These are phyloP conservation scores for Solanum aculeatissimum DNA, from an alignment of 305 asterid genomes.

Conservation along the genomic window DNA sequence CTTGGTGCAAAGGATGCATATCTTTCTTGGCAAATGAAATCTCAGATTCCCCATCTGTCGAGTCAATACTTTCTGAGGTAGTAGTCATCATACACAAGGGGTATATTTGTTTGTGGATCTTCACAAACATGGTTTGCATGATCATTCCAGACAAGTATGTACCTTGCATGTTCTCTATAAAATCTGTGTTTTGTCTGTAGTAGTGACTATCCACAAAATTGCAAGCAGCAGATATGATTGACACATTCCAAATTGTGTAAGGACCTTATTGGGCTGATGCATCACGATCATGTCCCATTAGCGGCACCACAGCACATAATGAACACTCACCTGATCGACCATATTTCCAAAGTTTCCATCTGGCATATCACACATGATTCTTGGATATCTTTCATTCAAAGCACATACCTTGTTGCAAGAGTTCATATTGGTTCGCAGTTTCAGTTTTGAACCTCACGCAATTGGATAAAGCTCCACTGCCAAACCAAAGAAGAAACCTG, in stretches of 20 bases:
- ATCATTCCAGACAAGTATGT: slow-evolving; percentile 64
- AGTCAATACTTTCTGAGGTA: neutral
- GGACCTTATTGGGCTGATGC: slow-evolving; percentile 60
- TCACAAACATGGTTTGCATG: slow-evolving; percentile 31
- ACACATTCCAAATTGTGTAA: slow-evolving; percentile 60
- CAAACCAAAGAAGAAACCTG: neutral
- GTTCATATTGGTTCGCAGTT: neutral
- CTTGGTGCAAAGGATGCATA: neutral
- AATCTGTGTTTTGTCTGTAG: slow-evolving; percentile 58
- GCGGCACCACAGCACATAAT: neutral
- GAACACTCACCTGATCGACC: neutral
- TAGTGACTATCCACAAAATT: slow-evolving; percentile 70
- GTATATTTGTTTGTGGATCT: slow-evolving; percentile 16
- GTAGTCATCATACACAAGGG: neutral
- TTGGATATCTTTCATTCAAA: neutral
- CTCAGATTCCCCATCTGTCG: neutral
- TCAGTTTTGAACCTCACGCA: neutral
- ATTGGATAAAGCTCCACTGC: neutral
- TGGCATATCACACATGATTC: neutral
- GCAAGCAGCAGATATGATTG: slow-evolving; percentile 50
- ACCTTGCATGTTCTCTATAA: slow-evolving; percentile 54
- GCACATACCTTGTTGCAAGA: neutral
- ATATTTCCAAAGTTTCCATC: neutral
- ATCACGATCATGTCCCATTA: slow-evolving; percentile 1
- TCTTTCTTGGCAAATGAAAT: neutral